Conservation (phyloP, 2,329 filamentous ascomycete genomes). For the Epichloe brachyelytri region DNA sequence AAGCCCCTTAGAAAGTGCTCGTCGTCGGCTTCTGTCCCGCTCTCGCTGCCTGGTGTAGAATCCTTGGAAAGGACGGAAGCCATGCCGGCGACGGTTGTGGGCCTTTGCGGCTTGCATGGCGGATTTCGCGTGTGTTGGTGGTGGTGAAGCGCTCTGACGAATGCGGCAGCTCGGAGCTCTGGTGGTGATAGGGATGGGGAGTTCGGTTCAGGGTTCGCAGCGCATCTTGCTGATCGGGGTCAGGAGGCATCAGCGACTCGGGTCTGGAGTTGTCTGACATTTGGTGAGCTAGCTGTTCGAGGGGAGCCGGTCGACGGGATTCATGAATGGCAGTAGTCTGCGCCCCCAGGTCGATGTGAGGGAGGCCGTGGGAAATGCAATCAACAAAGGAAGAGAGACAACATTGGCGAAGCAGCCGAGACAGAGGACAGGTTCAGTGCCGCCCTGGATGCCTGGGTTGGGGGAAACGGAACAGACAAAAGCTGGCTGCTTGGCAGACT, state of each 20-base stretch:
- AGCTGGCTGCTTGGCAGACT: not conserved
- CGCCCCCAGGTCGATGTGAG: not conserved
- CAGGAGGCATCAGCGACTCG: slow-evolving; percentile 19
- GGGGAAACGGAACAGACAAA: not conserved
- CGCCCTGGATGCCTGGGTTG: not conserved
- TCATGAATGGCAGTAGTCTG: slow-evolving; percentile 3
- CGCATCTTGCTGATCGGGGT: slow-evolving; percentile 23
- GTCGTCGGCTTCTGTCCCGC: slow-evolving; percentile 90
- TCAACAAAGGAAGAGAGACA: not conserved
- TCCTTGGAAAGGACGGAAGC: slow-evolving; percentile 31
- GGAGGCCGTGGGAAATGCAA: not conserved
- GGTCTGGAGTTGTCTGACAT: slow-evolving; percentile 32
- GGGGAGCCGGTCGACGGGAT: slow-evolving; percentile 8
- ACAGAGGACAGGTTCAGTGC: not conserved
- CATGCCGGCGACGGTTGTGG: slow-evolving; percentile 13
- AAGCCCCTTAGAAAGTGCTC: slow-evolving; percentile 79
- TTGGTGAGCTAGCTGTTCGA: not conserved
- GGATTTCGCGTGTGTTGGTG: slow-evolving; percentile 7
- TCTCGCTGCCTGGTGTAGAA: slow-evolving; percentile 61
- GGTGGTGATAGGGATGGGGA: slow-evolving; percentile 55
- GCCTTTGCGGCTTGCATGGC: slow-evolving; percentile 8
- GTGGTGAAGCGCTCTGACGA: slow-evolving; percentile 28
- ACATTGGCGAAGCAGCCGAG: not conserved
- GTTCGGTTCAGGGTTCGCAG: slow-evolving; percentile 44
- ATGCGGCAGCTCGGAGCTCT: slow-evolving; percentile 41